Percentiles rank a stretch among this genome's conserved stretches.
Conservation (phyloP, 169 alveolate species). For the Plasmodium inui region DNA sequence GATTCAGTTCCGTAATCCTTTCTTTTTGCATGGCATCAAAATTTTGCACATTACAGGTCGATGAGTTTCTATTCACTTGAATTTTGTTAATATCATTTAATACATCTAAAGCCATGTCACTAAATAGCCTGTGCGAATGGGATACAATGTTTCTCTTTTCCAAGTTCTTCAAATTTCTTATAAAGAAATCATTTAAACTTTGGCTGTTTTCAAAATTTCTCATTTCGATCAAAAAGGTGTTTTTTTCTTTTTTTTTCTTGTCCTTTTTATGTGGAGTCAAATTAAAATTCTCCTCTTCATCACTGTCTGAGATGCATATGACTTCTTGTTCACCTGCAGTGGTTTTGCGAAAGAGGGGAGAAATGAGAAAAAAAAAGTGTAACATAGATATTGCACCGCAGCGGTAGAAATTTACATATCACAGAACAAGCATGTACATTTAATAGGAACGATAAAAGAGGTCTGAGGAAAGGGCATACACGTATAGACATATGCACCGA, state of each 20-base stretch:
- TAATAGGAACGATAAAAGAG: background rate
- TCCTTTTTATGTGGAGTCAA: background rate
- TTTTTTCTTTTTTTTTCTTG: conserved; percentile 1
- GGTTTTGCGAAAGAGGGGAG: background rate
- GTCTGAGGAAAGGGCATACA: background rate
- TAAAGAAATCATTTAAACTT: conserved; percentile 14
- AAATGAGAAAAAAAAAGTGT: background rate
- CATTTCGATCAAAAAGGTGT: conserved; percentile 6
- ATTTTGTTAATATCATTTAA: conserved; percentile 34
- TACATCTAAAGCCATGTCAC: conserved; percentile 41
- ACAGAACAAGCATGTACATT: background rate
- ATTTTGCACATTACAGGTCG: background rate
- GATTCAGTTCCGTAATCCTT: background rate
- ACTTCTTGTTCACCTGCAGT: conserved; percentile 44
- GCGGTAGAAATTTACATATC: background rate
- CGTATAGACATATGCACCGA: background rate
- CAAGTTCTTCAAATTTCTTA: conserved; percentile 18
- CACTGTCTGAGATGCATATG: conserved; percentile 69
- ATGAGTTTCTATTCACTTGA: conserved; percentile 17
- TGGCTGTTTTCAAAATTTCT: background rate
- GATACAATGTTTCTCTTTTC: conserved; percentile 6
- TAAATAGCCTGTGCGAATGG: conserved; percentile 12
- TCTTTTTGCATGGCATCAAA: background rate
- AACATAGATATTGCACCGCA: background rate
- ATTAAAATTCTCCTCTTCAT: conserved; percentile 17